These are phyloP conservation scores for Blastocystis sp. DNA, from an alignment of 352 stramenopile species.

Conservation along the genomic window DNA sequence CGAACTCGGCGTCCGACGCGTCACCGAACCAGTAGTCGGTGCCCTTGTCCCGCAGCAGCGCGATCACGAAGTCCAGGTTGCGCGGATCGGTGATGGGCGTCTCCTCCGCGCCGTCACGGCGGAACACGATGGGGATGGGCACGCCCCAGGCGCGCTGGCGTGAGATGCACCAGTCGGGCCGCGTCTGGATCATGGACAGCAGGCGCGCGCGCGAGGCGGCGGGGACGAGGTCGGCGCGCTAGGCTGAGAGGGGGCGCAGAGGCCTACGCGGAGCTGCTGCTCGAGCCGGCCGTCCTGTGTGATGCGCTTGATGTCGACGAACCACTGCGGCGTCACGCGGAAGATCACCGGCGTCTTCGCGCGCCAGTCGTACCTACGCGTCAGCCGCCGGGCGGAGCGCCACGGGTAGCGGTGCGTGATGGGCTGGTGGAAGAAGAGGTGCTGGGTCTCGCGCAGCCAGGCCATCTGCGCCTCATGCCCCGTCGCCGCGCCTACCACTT, in stretches of 20 bases:
- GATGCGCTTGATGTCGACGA: conserved; percentile 79
- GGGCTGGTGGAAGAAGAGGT: conserved; percentile 12
- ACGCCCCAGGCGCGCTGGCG: conserved; percentile 93
- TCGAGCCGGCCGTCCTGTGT: conserved; percentile 33
- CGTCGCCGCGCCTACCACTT: conserved; percentile 83
- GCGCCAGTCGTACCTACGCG: conserved; percentile 94
- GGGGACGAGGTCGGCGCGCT: conserved; percentile 86
- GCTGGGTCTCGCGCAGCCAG: background rate
- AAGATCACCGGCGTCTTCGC: conserved; percentile 97
- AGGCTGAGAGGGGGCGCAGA: background rate
- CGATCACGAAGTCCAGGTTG: background rate
- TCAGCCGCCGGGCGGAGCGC: background rate
- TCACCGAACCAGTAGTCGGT: conserved; percentile 69
- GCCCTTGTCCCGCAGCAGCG: conserved; percentile 18
- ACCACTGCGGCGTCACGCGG: conserved; percentile 95
- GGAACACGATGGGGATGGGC: conserved; percentile 96
- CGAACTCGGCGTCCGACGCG: background rate
- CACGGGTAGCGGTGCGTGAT: conserved; percentile 63
- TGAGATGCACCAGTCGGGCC: conserved; percentile 97
- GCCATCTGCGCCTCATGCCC: background rate
- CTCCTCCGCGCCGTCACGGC: conserved; percentile 76
- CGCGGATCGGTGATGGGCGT: conserved; percentile 12
- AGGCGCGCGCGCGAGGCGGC: conserved; percentile 80
- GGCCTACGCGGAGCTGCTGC: conserved; percentile 17
- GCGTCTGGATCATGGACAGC: conserved; percentile 81